Conservation (phyloP, 73 alveolate genomes). For the Tetrahymena borealis region DNA sequence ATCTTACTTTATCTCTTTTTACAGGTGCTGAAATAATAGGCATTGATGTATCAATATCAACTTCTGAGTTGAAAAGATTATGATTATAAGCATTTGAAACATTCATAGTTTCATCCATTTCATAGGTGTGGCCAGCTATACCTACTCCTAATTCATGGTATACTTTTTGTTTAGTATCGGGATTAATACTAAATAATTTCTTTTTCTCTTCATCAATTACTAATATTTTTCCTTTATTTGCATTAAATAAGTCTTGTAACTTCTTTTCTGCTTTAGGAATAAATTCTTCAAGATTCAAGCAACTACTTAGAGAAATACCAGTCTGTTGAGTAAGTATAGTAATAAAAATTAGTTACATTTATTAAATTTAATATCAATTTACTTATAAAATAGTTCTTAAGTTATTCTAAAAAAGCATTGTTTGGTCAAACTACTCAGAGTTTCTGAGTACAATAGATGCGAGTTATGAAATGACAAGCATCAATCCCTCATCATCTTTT, state of each 20-base stretch:
- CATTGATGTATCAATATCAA: not conserved
- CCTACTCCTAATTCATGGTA: not conserved
- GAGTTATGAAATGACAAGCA: constrained; percentile 42
- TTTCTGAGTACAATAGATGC: constrained; percentile 48
- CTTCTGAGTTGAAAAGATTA: not conserved
- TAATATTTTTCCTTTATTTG: not conserved
- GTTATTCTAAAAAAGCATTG: not conserved
- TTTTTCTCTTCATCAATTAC: not conserved
- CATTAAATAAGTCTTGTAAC: not conserved
- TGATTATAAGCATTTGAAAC: not conserved
- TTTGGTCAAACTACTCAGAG: not conserved
- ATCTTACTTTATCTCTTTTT: not conserved
- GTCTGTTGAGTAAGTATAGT: no score
- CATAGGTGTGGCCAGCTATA: not conserved
- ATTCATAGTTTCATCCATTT: not conserved
- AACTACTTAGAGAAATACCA: not conserved
- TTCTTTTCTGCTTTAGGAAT: not conserved
- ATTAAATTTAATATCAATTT: not conserved
- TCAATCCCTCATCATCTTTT: constrained; percentile 56
- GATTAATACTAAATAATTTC: not conserved
- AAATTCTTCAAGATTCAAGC: not conserved
- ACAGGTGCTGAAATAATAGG: not conserved
- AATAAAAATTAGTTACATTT: not conserved
- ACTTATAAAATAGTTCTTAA: not conserved
- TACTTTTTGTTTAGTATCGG: not conserved